Conservation (phyloP, 495 filamentous ascomycete genomes). For the Penicillium angulare region DNA sequence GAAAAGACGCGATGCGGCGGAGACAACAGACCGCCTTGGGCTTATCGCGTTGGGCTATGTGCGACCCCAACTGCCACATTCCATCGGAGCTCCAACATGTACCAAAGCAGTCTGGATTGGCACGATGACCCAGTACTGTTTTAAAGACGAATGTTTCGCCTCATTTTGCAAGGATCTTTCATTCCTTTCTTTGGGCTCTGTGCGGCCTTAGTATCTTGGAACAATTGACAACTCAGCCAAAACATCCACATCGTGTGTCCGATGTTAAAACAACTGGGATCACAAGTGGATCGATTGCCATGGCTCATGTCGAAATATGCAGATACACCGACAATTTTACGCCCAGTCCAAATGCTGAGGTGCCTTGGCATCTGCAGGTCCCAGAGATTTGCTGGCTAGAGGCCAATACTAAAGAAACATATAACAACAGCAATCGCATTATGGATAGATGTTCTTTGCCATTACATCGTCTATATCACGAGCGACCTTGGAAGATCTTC, state of each 20-base stretch:
- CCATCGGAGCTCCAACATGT: background rate
- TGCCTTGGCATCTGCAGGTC: constrained; percentile 9
- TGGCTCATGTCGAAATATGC: background rate
- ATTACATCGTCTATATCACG: no score
- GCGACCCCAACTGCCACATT: background rate
- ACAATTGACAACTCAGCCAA: background rate
- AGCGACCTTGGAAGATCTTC: background rate
- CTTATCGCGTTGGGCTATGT: background rate
- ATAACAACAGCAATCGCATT: no score
- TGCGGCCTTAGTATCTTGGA: constrained; percentile 7
- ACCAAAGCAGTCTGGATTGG: background rate
- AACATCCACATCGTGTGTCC: constrained; percentile 1
- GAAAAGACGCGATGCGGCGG: constrained; percentile 20
- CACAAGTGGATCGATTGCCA: background rate
- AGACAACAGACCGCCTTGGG: constrained; percentile 22
- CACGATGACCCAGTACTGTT: background rate
- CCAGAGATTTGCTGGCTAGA: background rate
- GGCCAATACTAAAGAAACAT: no score
- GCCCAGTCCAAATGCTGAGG: background rate
- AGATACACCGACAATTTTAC: background rate
- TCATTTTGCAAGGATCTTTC: background rate
- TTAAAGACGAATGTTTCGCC: background rate
- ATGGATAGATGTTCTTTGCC: no score
- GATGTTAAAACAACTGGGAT: background rate
- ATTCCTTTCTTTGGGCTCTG: no score